These are phyloP conservation scores for Colletotrichum phormii DNA, from an alignment of 2,329 filamentous ascomycete genomes.

Conservation along the genomic window DNA sequence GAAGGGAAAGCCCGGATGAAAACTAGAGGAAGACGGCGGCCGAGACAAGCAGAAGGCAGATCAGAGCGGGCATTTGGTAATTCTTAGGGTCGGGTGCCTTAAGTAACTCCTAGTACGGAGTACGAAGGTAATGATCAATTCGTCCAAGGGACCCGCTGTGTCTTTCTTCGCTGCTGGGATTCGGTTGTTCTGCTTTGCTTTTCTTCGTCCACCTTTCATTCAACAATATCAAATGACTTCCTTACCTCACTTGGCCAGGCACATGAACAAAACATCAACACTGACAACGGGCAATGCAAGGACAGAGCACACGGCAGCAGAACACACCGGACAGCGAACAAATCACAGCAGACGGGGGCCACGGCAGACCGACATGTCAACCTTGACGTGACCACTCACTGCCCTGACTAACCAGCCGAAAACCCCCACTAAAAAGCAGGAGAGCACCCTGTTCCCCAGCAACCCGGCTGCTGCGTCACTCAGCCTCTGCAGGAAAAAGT, in stretches of 20 bases:
- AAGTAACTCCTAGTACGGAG: not conserved
- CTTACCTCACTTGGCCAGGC: not conserved
- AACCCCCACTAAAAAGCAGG: slow-evolving; percentile 18
- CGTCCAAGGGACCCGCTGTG: not conserved
- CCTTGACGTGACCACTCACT: slow-evolving; percentile 3
- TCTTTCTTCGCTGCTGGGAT: not conserved
- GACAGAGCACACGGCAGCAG: not conserved
- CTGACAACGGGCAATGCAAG: not conserved
- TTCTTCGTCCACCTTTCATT: not conserved
- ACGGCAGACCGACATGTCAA: not conserved
- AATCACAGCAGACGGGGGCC: not conserved
- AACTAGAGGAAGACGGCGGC: slow-evolving; percentile 5
- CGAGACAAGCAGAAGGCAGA: slow-evolving; percentile 20
- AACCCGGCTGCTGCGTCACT: slow-evolving; percentile 29
- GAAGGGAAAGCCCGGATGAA: slow-evolving; percentile 19
- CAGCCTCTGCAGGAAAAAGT: not conserved
- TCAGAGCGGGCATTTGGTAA: not conserved
- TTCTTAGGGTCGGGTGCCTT: not conserved
- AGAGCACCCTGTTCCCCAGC: slow-evolving; percentile 35
- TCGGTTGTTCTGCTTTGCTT: slow-evolving; percentile 12
- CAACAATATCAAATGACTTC: not conserved
- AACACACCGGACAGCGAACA: not conserved
- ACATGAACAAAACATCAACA: not conserved
- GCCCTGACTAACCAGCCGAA: not conserved
- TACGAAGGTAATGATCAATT: too few relatives aligned